Conservation (phyloP, 1,139 yeast species). For the Hyphopichia wangnamkhiaoensis region DNA sequence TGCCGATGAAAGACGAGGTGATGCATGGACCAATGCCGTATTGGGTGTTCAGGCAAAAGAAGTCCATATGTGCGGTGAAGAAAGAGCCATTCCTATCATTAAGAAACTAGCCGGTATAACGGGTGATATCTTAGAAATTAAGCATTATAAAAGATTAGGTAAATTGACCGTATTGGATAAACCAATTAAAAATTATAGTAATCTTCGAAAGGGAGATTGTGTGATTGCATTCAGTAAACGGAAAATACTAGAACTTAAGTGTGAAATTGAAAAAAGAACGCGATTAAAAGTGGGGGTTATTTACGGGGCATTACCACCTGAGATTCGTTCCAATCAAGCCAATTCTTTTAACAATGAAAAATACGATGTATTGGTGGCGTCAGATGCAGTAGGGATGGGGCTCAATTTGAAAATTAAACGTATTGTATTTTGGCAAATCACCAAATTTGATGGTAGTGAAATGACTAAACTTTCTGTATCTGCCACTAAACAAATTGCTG, state of each 20-base stretch:
- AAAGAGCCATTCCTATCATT: constrained; percentile 70
- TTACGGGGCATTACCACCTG: constrained; percentile 96
- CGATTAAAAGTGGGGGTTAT: constrained; percentile 79
- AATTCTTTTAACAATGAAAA: constrained; percentile 70
- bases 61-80: constrained; percentile 92
- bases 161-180: constrained; percentile 56
- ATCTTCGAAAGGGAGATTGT: constrained; percentile 76
- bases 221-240: constrained; percentile 82
- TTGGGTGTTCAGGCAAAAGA: constrained; percentile 86
- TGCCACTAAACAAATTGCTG: constrained; percentile 88
- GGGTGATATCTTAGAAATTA: constrained; percentile 76
- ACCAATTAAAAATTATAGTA: constrained; percentile 31
- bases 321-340: constrained; percentile 86
- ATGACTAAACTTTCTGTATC: constrained; percentile 55
- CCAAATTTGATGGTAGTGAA: constrained; percentile 70
- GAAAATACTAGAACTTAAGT: constrained; percentile 64
- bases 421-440: constrained; percentile 66
- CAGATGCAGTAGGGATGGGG: constrained; percentile 99
- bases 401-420: constrained; percentile 80
- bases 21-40: constrained; percentile 93
- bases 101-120: constrained; percentile 59
- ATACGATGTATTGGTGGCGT: constrained; percentile 81
- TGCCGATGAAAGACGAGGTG: constrained; percentile 75
- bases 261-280: constrained; percentile 62
- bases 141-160: constrained; percentile 74